Evolutionary conservation across 768 basidiomycete genomes (phyloP).

Genomic region (Pholiota microspora): DNA sequence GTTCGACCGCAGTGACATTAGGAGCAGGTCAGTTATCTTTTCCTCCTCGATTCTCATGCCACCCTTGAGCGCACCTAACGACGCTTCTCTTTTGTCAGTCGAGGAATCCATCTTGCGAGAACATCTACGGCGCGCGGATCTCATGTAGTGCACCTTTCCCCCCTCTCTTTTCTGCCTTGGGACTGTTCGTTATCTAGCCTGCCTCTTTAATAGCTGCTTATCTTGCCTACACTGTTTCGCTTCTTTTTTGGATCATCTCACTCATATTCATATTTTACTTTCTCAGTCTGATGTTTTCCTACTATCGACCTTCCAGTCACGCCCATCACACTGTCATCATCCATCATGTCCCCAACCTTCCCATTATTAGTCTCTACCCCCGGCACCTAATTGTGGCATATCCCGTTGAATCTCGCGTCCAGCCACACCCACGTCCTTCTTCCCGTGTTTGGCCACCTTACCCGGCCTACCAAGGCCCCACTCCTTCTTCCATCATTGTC

Average conservation of each 20-base stretch:
- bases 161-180: slow-evolving; percentile 6
- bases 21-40: slow-evolving; percentile 46
- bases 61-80: slow-evolving; percentile 2
- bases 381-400: neutral
- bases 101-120: slow-evolving; percentile 72
- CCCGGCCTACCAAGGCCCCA: neutral
- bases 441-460: neutral
- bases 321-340: neutral
- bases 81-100: slow-evolving; percentile 34
- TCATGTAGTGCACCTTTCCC: slow-evolving; percentile 41
- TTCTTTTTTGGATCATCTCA: neutral
- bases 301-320: neutral
- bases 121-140: slow-evolving; percentile 67
- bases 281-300: neutral
- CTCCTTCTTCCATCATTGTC: neutral
- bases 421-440: neutral
- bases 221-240: neutral
- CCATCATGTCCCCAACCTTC: no score
- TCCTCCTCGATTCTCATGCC: slow-evolving; percentile 3
- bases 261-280: neutral
- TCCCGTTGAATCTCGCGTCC: no score
- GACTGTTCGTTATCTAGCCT: slow-evolving; percentile 7
- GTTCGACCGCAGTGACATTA: slow-evolving; percentile 70
- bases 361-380: neutral
- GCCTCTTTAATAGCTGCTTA: neutral